Evolutionary conservation across 371 early-diverging fungal species (phyloP).

Genomic region (Circinella minor): DNA sequence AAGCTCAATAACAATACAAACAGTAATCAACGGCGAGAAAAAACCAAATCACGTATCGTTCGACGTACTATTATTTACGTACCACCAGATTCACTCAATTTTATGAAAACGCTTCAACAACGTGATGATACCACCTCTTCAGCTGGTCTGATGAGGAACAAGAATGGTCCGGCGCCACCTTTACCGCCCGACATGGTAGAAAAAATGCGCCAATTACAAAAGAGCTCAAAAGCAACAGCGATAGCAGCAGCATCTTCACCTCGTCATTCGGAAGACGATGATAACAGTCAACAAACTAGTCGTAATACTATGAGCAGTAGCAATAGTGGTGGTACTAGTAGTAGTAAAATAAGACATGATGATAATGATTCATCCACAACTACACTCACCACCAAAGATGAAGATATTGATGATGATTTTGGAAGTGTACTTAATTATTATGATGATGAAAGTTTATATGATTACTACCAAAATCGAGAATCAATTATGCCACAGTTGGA

Average conservation of each 20-base stretch:
- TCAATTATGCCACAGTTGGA: slow-evolving; percentile 17
- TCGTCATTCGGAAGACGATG: slow-evolving; percentile 4
- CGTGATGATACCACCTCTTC: neutral
- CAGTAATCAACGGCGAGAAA: slow-evolving; percentile 6
- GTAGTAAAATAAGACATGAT: neutral
- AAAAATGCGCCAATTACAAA: slow-evolving; percentile 8
- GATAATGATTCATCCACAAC: neutral
- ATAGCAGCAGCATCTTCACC: neutral
- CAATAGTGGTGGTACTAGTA: neutral
- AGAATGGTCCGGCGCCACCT: slow-evolving; percentile 5
- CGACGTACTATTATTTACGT: slow-evolving; percentile 56
- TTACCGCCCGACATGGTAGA: slow-evolving; percentile 12
- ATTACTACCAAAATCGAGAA: slow-evolving; percentile 23
- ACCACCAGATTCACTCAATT: slow-evolving; percentile 44
- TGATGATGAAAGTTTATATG: slow-evolving; percentile 26
- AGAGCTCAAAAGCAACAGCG: neutral
- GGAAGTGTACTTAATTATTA: slow-evolving; percentile 15
- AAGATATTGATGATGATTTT: neutral
- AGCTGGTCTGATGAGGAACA: slow-evolving; percentile 6
- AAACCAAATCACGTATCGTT: slow-evolving; percentile 34
- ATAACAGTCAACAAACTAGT: neutral
- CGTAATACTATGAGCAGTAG: neutral
- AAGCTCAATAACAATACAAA: neutral
- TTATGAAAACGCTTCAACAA: slow-evolving; percentile 25
- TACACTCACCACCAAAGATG: neutral